Conservation (phyloP, 2,329 filamentous ascomycete genomes). For the Fusarium secorum region DNA sequence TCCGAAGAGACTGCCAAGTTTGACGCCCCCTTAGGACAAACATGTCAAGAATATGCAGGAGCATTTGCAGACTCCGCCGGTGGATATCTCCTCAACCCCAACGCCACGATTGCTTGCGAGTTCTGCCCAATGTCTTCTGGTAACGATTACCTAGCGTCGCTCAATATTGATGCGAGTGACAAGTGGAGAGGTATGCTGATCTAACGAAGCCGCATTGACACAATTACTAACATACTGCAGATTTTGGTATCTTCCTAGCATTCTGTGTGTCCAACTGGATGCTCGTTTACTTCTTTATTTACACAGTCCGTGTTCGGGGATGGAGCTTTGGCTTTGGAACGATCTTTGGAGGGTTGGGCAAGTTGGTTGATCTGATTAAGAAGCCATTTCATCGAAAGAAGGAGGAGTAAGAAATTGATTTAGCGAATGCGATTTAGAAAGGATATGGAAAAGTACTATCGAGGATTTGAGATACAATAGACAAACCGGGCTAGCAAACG, state of each 20-base stretch:
- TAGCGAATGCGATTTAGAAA: not conserved
- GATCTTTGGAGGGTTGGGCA: conserved; percentile 30
- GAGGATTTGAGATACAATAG: not conserved
- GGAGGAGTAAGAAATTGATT: not conserved
- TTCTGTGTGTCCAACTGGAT: conserved; percentile 76
- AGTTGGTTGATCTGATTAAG: conserved; percentile 29
- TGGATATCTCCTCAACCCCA: conserved; percentile 71
- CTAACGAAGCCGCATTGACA: not conserved
- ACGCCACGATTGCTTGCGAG: conserved; percentile 66
- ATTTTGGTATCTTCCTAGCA: conserved; percentile 75
- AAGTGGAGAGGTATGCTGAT: conserved; percentile 64
- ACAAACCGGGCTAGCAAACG: not conserved
- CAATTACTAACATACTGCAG: conserved; percentile 28
- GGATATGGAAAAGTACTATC: not conserved
- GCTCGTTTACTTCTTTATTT: conserved; percentile 80
- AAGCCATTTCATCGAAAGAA: conserved; percentile 33
- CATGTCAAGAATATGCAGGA: conserved; percentile 70
- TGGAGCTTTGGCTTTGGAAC: conserved; percentile 74
- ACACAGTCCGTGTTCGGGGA: conserved; percentile 72
- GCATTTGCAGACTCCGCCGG: conserved; percentile 56
- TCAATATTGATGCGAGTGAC: conserved; percentile 59
- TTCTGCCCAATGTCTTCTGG: conserved; percentile 70
- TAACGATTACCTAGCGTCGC: conserved; percentile 69
- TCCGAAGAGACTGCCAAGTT: conserved; percentile 52
- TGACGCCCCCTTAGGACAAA: conserved; percentile 68